Evolutionary conservation across 345 rosid species (phyloP).

Genomic region (Populus simonii): DNA sequence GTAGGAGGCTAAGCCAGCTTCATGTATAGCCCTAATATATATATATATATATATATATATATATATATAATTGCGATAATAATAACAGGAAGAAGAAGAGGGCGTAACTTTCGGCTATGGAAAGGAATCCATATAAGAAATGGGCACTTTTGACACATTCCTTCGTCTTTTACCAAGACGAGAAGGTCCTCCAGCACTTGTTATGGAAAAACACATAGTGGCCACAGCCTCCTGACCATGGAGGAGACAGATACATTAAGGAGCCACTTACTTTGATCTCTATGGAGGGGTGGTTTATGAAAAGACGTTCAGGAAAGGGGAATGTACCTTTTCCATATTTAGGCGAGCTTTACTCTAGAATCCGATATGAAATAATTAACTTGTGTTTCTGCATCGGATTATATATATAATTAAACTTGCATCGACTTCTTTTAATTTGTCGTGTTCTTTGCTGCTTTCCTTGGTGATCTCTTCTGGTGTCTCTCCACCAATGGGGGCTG

Average conservation of each 20-base stretch:
- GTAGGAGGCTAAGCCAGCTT: background rate
- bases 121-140: constrained; percentile 18
- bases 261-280: background rate
- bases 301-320: constrained; percentile 22
- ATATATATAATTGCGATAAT: too few species aligned
- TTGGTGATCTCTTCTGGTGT: too few species aligned
- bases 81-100: background rate
- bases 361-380: too few species aligned
- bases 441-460: too few species aligned
- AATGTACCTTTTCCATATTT: constrained; percentile 15
- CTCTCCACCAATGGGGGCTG: too few species aligned
- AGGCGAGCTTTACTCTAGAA: background rate
- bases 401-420: too few species aligned
- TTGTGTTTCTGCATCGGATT: too few species aligned
- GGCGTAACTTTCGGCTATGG: constrained; percentile 33
- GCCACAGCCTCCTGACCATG: constrained; percentile 12
- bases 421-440: too few species aligned
- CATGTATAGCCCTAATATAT: too few species aligned
- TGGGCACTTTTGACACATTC: constrained; percentile 5
- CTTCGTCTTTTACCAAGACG: constrained; percentile 7
- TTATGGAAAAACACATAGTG: constrained; percentile 21
- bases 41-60: too few species aligned
- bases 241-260: background rate
- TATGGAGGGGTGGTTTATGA: constrained; percentile 12
- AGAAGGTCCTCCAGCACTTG: constrained; percentile 11